Conservation (phyloP, 1,284 basidiomycete species). For the Ganoderma resinaceum region DNA sequence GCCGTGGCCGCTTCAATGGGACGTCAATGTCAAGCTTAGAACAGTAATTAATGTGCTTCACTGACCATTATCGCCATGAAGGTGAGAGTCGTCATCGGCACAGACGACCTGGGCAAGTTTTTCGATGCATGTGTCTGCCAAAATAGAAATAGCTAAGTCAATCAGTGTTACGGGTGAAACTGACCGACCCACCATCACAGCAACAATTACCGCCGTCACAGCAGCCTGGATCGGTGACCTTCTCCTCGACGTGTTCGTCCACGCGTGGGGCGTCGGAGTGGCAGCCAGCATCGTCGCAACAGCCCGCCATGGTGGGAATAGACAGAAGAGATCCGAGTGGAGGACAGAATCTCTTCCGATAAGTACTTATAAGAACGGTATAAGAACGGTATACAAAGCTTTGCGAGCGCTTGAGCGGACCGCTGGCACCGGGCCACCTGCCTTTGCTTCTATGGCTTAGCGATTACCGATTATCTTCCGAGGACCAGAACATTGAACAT, state of each 20-base stretch:
- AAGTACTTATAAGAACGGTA: too few relatives aligned
- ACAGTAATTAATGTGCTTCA: background rate
- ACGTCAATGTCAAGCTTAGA: background rate
- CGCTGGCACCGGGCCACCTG: background rate
- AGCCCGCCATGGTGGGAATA: constrained; percentile 21
- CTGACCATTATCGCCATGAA: constrained; percentile 29
- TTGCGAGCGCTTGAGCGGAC: background rate
- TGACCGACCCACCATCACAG: constrained; percentile 23
- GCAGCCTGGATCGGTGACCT: constrained; percentile 14
- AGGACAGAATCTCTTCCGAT: too few relatives aligned
- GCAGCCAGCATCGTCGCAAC: constrained; percentile 21
- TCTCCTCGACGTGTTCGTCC: background rate
- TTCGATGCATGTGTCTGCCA: constrained; percentile 39
- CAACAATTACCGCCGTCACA: constrained; percentile 26
- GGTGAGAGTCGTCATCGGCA: constrained; percentile 39
- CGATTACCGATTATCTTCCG: background rate
- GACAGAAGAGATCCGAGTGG: background rate
- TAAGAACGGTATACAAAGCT: background rate
- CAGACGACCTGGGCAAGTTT: constrained; percentile 40
- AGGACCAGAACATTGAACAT: background rate
- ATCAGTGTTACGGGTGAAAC: background rate
- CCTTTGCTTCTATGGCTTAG: background rate
- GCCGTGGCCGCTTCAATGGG: background rate
- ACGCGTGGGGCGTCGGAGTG: constrained; percentile 12
- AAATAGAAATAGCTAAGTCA: background rate